Conservation (phyloP, 169 alveolate genomes). For the Neospora caninum region DNA sequence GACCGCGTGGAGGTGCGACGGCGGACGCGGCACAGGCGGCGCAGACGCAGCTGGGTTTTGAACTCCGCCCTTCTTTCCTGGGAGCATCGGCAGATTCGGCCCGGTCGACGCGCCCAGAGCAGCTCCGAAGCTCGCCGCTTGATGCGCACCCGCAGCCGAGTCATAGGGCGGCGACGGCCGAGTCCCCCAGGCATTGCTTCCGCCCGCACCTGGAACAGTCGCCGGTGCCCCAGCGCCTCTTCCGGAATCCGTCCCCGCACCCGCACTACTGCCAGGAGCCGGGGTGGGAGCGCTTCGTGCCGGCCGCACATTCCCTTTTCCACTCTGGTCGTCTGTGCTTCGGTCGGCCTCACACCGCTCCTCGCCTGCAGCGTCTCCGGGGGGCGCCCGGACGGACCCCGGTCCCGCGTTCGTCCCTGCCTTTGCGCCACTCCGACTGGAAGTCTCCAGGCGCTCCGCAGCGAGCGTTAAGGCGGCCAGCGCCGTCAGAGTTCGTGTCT, state of each 20-base stretch:
- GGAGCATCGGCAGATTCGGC: not conserved
- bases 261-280: not conserved
- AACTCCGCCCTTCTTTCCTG: not conserved
- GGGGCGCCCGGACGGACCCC: not conserved
- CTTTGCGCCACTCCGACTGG: not conserved
- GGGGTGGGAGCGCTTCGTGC: not conserved
- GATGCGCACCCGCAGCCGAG: not conserved
- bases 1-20: not conserved
- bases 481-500: conserved; percentile 39
- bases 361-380: not conserved
- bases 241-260: not conserved
- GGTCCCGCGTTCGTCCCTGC: conserved; percentile 8
- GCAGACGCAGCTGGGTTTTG: not conserved
- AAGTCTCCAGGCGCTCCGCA: conserved; percentile 35
- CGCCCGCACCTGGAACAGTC: not conserved
- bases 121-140: not conserved
- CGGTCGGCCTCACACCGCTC: not conserved
- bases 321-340: not conserved
- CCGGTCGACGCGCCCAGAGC: not conserved
- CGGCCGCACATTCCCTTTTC: not conserved
- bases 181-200: not conserved
- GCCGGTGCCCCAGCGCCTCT: not conserved
- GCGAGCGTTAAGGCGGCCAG: conserved; percentile 37
- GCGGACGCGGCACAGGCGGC: not conserved
- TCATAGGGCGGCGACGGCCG: not conserved